Conservation (phyloP, 2,329 filamentous ascomycete genomes). For the Talaromyces sp. region DNA sequence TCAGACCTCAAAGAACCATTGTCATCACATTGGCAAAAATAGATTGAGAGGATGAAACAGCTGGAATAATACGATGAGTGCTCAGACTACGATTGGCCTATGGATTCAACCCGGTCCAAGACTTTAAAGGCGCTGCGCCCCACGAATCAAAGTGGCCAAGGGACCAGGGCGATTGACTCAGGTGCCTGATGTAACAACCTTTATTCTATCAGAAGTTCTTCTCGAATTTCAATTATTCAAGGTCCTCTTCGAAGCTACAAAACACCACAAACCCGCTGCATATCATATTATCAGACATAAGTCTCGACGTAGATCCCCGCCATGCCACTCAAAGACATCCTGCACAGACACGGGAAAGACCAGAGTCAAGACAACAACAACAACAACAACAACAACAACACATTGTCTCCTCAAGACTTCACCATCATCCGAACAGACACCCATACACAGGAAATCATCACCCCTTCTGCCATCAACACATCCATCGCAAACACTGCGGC, state of each 20-base stretch:
- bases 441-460: slow-evolving; percentile 71
- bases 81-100: not conserved
- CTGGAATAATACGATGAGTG: not conserved
- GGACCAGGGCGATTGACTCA: not conserved
- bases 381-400: not conserved
- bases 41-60: not conserved
- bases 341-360: slow-evolving; percentile 60
- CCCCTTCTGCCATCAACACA: slow-evolving; percentile 57
- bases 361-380: slow-evolving; percentile 12
- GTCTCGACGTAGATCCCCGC: slow-evolving; percentile 16
- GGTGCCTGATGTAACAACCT: not conserved
- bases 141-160: slow-evolving; percentile 4
- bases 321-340: slow-evolving; percentile 60
- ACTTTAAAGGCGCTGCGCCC: slow-evolving; percentile 3
- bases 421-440: slow-evolving; percentile 85
- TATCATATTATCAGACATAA: not conserved
- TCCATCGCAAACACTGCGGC: not conserved
- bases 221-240: not conserved
- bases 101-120: not conserved
- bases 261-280: not conserved
- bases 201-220: not conserved
- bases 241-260: not conserved
- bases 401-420: slow-evolving; percentile 48
- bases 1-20: not conserved
- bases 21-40: not conserved